Conservation (phyloP, 352 stramenopile genomes). For the Pythium chondricola region DNA sequence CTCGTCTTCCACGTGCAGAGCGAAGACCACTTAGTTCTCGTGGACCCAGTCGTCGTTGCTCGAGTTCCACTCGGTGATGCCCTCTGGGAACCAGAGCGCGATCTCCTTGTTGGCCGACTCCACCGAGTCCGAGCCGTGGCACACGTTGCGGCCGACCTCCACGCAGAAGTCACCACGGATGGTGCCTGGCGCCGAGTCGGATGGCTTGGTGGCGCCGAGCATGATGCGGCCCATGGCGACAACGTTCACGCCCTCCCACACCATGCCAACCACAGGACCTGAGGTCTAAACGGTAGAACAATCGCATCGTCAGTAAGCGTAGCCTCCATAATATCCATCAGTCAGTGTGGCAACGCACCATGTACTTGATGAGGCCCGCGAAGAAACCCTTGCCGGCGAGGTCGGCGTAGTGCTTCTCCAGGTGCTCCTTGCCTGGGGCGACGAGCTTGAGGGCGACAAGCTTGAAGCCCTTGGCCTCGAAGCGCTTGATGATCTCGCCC, state of each 20-base stretch:
- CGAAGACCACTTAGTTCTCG: slow-evolving; percentile 85
- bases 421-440: slow-evolving; percentile 55
- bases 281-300: slow-evolving; percentile 34
- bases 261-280: slow-evolving; percentile 91
- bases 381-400: slow-evolving; percentile 95
- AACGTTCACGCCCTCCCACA: slow-evolving; percentile 94
- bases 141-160: slow-evolving; percentile 92
- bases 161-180: slow-evolving; percentile 97
- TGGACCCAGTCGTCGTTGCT: slow-evolving; percentile 94
- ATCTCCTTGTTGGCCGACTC: slow-evolving; percentile 98
- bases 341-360: too few species aligned
- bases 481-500: slow-evolving; percentile 97
- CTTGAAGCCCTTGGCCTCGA: slow-evolving; percentile 98
- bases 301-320: too few species aligned
- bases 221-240: slow-evolving; percentile 94
- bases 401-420: slow-evolving; percentile 90
- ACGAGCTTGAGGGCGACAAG: slow-evolving; percentile 94
- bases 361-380: slow-evolving; percentile 93
- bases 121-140: slow-evolving; percentile 96
- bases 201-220: slow-evolving; percentile 96
- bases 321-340: too few species aligned
- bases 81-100: slow-evolving; percentile 96
- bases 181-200: slow-evolving; percentile 92
- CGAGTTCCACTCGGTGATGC: slow-evolving; percentile 88
- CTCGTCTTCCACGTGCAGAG: too few species aligned